Percentiles rank a stretch among this genome's conserved stretches.
phyloP scores from a whole-genome alignment of 768 basidiomycete genomes.

The Boletus tylopilopsis region DNA sequence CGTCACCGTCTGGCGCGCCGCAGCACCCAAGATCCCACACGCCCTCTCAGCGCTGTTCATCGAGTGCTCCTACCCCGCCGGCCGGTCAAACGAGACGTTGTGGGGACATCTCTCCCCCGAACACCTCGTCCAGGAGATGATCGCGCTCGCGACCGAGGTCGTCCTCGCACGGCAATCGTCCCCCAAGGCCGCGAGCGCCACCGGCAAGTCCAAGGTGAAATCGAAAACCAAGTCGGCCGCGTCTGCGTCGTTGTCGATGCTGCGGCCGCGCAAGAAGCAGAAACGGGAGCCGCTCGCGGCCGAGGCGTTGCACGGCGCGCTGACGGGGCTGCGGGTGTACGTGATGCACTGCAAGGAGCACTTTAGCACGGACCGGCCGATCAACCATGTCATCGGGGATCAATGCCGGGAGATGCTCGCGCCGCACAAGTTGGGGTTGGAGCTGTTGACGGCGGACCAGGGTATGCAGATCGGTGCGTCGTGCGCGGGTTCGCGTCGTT shows the following conservation, averaged over 20 bases:
- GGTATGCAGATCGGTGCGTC: conserved; percentile 79
- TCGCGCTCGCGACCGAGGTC: conserved; percentile 65
- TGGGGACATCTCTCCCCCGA: conserved; percentile 88
- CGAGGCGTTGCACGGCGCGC: conserved; percentile 47
- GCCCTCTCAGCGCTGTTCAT: conserved; percentile 81
- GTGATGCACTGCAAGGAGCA: conserved; percentile 88
- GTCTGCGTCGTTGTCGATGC: neutral
- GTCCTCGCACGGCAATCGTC: conserved; percentile 39
- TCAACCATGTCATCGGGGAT: conserved; percentile 63
- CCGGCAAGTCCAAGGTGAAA: neutral
- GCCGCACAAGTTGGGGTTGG: conserved; percentile 61
- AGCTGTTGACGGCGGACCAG: conserved; percentile 68
- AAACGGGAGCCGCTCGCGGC: conserved; percentile 35
- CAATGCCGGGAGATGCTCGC: conserved; percentile 67
- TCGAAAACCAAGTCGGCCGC: neutral
- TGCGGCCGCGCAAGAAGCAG: conserved; percentile 35
- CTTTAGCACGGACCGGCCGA: conserved; percentile 47
- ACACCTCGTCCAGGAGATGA: conserved; percentile 73
- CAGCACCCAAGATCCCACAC: conserved; percentile 71
- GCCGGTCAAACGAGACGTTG: conserved; percentile 60
- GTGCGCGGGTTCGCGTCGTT: neutral
- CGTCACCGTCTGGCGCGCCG: conserved; percentile 72
- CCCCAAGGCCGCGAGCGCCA: conserved; percentile 24
- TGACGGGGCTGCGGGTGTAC: conserved; percentile 65
- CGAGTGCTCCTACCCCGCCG: conserved; percentile 87